phyloP scores from a whole-genome alignment of 2,329 filamentous ascomycete species.

The Xylariaceae sp. region DNA sequence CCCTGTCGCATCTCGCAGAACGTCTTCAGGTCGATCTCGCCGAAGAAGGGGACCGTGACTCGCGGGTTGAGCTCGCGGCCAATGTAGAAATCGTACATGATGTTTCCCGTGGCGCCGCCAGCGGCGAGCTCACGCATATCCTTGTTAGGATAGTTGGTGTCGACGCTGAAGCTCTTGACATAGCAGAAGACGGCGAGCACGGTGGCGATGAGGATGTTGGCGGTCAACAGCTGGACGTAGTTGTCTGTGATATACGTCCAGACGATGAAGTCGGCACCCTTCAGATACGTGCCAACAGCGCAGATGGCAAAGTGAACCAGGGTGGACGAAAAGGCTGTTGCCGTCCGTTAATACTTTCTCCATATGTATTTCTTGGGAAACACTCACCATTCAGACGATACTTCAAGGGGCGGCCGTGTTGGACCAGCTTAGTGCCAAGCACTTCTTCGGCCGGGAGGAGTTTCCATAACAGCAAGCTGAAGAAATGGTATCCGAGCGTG shows the following conservation, averaged over 20 bases:
- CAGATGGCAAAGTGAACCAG: constrained; percentile 64
- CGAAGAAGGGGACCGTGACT: constrained; percentile 69
- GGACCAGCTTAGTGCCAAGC: constrained; percentile 64
- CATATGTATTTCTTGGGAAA: not conserved
- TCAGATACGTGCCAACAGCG: constrained; percentile 65
- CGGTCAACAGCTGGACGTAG: constrained; percentile 77
- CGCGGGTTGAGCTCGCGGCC: constrained; percentile 93
- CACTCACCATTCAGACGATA: constrained; percentile 73
- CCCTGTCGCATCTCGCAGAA: constrained; percentile 87
- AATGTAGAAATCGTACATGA: constrained; percentile 95
- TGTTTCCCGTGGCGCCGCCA: constrained; percentile 76
- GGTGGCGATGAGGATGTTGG: constrained; percentile 73
- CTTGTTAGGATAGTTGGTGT: constrained; percentile 57
- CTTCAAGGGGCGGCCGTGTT: constrained; percentile 64
- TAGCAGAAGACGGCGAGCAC: constrained; percentile 74
- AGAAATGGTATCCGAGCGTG: constrained; percentile 69
- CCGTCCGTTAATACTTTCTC: constrained; percentile 11
- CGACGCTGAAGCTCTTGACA: constrained; percentile 72
- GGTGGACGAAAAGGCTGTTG: constrained; percentile 67
- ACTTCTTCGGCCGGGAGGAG: constrained; percentile 69
- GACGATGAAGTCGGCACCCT: constrained; percentile 76
- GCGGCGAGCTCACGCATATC: constrained; percentile 73
- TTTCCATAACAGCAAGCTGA: constrained; percentile 70
- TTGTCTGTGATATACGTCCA: constrained; percentile 95
- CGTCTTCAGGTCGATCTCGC: constrained; percentile 83